Evolutionary conservation across 331 rosid genomes (phyloP).

Genomic region (Malus hybrid): DNA sequence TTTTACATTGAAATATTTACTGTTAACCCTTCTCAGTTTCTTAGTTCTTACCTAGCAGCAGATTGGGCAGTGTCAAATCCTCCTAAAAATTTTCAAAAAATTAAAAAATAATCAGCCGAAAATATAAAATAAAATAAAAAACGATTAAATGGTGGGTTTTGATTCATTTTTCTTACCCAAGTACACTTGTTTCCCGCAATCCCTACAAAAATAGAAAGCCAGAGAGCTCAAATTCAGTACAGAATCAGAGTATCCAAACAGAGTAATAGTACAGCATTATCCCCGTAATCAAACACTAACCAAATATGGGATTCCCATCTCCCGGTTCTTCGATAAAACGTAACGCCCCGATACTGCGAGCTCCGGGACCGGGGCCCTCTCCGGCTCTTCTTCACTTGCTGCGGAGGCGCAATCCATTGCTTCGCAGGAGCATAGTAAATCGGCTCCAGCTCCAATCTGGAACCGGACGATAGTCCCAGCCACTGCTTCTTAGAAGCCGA

Average conservation of each 20-base stretch:
- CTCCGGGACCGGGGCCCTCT: constrained; percentile 88
- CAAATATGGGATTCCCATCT: constrained; percentile 98
- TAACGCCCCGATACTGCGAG: constrained; percentile 93
- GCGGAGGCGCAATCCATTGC: constrained; percentile 30
- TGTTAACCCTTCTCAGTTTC: neutral
- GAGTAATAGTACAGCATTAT: neutral
- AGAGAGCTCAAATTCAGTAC: neutral
- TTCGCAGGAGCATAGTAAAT: constrained; percentile 23
- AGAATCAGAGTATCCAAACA: neutral
- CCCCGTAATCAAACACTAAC: constrained; percentile 25
- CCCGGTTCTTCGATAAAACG: constrained; percentile 86
- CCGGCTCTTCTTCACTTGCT: constrained; percentile 63
- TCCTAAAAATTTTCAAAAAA: constrained; percentile 28
- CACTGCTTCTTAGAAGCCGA: constrained; percentile 34
- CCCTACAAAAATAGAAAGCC: constrained; percentile 39
- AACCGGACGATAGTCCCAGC: constrained; percentile 26
- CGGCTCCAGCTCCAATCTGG: constrained; percentile 9
- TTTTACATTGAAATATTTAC: neutral
- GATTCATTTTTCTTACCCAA: constrained; percentile 48
- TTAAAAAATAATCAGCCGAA: neutral
- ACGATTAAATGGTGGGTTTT: neutral
- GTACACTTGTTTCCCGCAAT: constrained; percentile 90
- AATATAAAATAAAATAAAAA: neutral
- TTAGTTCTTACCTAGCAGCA: constrained; percentile 60
- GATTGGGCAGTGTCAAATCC: constrained; percentile 95